Evolutionary conservation across 495 filamentous ascomycete species (phyloP).

Genomic region (Gamarada debralockiae): DNA sequence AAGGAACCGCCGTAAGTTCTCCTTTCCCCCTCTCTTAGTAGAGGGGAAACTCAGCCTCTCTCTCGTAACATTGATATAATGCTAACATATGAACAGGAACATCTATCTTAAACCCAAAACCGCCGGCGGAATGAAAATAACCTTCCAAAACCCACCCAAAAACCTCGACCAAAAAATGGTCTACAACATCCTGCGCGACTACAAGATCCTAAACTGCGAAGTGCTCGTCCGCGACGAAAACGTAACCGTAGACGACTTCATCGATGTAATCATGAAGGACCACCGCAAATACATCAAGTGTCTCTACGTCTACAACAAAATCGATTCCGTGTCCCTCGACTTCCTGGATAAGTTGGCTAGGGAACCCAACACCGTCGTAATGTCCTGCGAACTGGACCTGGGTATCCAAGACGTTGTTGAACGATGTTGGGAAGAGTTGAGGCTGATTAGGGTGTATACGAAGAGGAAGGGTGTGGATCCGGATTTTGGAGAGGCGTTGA

Average conservation of each 20-base stretch:
- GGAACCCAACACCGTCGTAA: conserved; percentile 91
- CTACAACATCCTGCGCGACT: conserved; percentile 92
- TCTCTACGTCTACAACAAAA: conserved; percentile 99
- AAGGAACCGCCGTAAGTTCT: conserved; percentile 76
- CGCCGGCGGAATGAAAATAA: conserved; percentile 98
- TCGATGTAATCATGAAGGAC: conserved; percentile 99
- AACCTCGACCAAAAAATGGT: conserved; percentile 95
- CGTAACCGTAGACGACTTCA: conserved; percentile 95
- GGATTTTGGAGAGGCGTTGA: conserved; percentile 88
- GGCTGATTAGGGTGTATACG: conserved; percentile 90
- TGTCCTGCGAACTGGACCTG: conserved; percentile 96
- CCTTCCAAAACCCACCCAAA: conserved; percentile 86
- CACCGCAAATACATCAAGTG: conserved; percentile 96
- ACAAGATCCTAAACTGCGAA: conserved; percentile 98
- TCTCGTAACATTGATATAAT: too few species aligned
- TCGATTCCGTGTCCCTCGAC: conserved; percentile 91
- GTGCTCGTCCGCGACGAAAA: conserved; percentile 93
- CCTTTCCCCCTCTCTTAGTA: not conserved
- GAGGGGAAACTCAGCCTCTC: too few species aligned
- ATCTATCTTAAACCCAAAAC: conserved; percentile 99
- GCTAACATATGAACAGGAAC: conserved; percentile 52
- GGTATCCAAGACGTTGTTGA: conserved; percentile 97
- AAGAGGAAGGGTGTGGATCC: conserved; percentile 94
- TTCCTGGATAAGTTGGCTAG: conserved; percentile 89
- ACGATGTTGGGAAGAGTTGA: conserved; percentile 90